Conservation (phyloP, 1,284 basidiomycete species). For the Apiotrichum sp. region DNA sequence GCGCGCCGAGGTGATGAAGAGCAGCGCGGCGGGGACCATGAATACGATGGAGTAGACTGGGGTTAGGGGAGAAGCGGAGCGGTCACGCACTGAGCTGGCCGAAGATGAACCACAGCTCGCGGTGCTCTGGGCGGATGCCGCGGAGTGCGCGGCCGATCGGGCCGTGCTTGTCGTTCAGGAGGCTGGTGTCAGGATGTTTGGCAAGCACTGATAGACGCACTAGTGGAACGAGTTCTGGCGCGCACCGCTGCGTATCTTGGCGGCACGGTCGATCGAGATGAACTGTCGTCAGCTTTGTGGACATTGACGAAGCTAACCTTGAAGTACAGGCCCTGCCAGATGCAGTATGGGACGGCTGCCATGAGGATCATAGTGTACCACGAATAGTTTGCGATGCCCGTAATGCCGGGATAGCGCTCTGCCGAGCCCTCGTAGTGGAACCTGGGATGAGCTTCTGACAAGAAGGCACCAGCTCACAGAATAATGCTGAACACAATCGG, state of each 20-base stretch:
- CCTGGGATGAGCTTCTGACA: conserved; percentile 1
- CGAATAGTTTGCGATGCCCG: conserved; percentile 45
- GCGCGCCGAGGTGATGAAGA: conserved; percentile 63
- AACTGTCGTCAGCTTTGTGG: conserved; percentile 51
- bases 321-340: conserved; percentile 87
- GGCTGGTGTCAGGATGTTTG: conserved; percentile 32
- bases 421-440: conserved; percentile 38
- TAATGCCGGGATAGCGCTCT: conserved; percentile 72
- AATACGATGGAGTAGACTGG: conserved; percentile 78
- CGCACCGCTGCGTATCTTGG: conserved; percentile 79
- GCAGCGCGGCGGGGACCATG: conserved; percentile 70
- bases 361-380: conserved; percentile 46
- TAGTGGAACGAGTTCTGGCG: conserved; percentile 78
- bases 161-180: conserved; percentile 78
- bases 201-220: conserved; percentile 14
- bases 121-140: conserved; percentile 56
- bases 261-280: conserved; percentile 71
- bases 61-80: conserved; percentile 20
- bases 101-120: conserved; percentile 69
- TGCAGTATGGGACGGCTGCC: conserved; percentile 52
- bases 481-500: conserved; percentile 83
- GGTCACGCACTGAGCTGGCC: conserved; percentile 68
- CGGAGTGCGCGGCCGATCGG: conserved; percentile 67
- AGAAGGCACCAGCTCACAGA: conserved; percentile 52
- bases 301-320: conserved; percentile 53